Evolutionary conservation across 148 eudicot species (phyloP).

Genomic region (Rhododendron kiyosumense): DNA sequence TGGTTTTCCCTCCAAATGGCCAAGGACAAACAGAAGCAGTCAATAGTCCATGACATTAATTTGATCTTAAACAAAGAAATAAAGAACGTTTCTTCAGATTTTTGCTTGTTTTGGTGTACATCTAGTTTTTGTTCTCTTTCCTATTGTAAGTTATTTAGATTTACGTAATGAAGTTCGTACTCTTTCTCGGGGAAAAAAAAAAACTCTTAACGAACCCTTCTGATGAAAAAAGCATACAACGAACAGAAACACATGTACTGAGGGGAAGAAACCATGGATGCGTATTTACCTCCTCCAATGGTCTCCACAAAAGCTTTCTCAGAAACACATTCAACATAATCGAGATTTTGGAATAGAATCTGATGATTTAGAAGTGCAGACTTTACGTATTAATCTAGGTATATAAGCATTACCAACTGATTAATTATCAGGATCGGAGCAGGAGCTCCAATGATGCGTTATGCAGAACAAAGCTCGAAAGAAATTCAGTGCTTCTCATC

Average conservation of each 20-base stretch:
- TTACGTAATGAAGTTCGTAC: background rate
- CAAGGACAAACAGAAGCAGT: conserved; percentile 27
- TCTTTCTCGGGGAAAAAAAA: no score
- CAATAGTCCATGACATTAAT: conserved; percentile 19
- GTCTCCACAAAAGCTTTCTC: conserved; percentile 36
- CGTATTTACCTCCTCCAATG: conserved; percentile 28
- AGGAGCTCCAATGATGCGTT: background rate
- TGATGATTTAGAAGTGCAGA: background rate
- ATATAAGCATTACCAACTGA: background rate
- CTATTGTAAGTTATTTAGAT: background rate
- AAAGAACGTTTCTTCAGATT: conserved; percentile 7
- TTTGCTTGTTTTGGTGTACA: background rate
- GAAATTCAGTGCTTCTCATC: background rate
- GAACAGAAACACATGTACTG: conserved; percentile 9
- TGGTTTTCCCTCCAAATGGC: conserved; percentile 41
- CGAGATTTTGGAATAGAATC: background rate
- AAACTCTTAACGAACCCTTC: background rate
- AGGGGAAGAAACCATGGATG: conserved; percentile 27
- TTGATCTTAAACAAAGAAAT: background rate
- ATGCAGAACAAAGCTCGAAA: background rate
- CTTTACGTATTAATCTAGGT: background rate
- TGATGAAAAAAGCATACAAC: conserved; percentile 5
- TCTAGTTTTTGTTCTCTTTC: background rate
- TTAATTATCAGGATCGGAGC: background rate
- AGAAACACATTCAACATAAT: background rate